A percentile compares a stretch with the other conserved stretches of the same genome.
These are phyloP conservation scores for Mycosarcoma mackinlayi DNA, from an alignment of 1,284 basidiomycete genomes.

Conservation along the genomic window DNA sequence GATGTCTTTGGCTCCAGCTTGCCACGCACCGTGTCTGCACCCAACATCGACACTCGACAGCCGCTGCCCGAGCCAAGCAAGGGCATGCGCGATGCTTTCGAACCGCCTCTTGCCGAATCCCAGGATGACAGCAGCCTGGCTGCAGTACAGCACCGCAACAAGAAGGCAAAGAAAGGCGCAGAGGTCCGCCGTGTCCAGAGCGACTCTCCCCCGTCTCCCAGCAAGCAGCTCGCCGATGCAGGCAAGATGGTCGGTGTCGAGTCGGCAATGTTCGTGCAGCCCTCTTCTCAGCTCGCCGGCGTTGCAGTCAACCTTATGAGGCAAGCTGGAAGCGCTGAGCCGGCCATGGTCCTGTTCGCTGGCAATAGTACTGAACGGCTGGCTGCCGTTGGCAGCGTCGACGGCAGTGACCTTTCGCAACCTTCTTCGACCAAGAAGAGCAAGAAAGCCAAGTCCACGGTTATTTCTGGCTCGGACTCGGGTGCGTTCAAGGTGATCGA, in stretches of 20 bases:
- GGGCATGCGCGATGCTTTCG: constrained; percentile 23
- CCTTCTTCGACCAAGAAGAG: constrained; percentile 21
- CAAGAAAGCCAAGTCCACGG: constrained; percentile 29
- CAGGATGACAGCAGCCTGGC: constrained; percentile 15
- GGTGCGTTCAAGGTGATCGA: constrained; percentile 31
- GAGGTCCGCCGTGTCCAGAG: constrained; percentile 34
- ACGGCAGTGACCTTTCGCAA: constrained; percentile 14
- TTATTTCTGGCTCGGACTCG: constrained; percentile 23
- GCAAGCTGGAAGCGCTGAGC: constrained; percentile 26
- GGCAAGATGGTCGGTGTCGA: constrained; percentile 1
- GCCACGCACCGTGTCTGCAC: constrained; percentile 33
- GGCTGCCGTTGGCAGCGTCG: not conserved
- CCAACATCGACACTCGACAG: constrained; percentile 21
- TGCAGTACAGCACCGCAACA: constrained; percentile 12
- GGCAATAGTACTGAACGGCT: constrained; percentile 3
- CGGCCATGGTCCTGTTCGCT: constrained; percentile 9
- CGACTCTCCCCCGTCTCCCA: constrained; percentile 39
- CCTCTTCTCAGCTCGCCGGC: constrained; percentile 1
- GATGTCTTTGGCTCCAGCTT: constrained; percentile 60
- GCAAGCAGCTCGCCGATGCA: constrained; percentile 20
- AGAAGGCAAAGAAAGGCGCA: constrained; percentile 38
- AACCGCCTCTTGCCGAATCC: constrained; percentile 3
- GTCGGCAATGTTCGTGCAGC: constrained; percentile 12
- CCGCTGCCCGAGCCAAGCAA: constrained; percentile 41
- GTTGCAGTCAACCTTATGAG: constrained; percentile 18